phyloP scores from a whole-genome alignment of 2,329 filamentous ascomycete species.

The Alternaria brassicae region DNA sequence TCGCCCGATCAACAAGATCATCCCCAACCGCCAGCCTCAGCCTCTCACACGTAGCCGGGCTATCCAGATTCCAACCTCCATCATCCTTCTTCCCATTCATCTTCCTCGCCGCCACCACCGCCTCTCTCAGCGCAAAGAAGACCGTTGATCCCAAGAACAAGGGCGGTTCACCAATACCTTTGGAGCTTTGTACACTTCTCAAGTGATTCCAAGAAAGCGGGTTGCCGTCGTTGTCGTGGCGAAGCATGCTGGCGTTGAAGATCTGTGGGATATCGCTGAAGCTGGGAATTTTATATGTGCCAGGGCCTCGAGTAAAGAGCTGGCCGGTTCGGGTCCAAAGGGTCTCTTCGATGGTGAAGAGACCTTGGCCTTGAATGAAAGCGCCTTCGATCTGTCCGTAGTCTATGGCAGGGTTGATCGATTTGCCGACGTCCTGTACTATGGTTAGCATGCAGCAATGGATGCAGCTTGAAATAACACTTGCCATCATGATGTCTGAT shows the following conservation, averaged over 20 bases:
- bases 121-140: slow-evolving; percentile 87
- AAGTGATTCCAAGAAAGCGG: slow-evolving; percentile 79
- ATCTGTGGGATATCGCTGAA: slow-evolving; percentile 86
- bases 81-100: slow-evolving; percentile 45
- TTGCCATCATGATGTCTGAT: slow-evolving; percentile 87
- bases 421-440: slow-evolving; percentile 74
- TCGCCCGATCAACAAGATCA: slow-evolving; percentile 74
- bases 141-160: slow-evolving; percentile 81
- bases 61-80: slow-evolving; percentile 68
- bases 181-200: slow-evolving; percentile 79
- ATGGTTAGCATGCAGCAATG: slow-evolving; percentile 5
- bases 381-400: slow-evolving; percentile 85
- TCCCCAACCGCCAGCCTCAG: slow-evolving; percentile 80
- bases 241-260: slow-evolving; percentile 82
- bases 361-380: slow-evolving; percentile 78
- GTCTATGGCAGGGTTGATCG: slow-evolving; percentile 78
- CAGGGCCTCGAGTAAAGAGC: slow-evolving; percentile 68
- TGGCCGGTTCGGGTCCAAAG: slow-evolving; percentile 72
- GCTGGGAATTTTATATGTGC: slow-evolving; percentile 85
- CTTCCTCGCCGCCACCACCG: slow-evolving; percentile 73
- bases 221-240: slow-evolving; percentile 62
- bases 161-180: slow-evolving; percentile 76
- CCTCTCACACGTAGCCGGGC: slow-evolving; percentile 82
- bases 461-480: neutral
- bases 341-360: slow-evolving; percentile 79